Base-by-base conservation (phyloP, 768 basidiomycete species). In the Leccinum uliginosum region DNA sequence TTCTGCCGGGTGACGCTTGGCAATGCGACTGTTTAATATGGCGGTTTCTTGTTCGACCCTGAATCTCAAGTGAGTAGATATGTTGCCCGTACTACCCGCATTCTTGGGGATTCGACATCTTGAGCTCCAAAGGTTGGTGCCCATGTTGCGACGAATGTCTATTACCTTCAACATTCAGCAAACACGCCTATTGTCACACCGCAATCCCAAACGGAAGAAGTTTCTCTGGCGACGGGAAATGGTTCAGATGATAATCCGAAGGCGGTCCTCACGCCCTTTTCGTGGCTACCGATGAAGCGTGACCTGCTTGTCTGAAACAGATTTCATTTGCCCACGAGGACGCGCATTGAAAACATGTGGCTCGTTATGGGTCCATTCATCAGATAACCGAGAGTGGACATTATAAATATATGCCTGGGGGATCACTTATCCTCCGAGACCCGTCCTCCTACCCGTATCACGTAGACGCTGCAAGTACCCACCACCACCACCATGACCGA, bases 391-490 rank as follows among this genome's bases (percentile, higher is more conserved):
- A 11, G 11, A n/a, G n/a, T 6, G 32, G 17, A 14, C 19, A 34
- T 30, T 59, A 68, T 71, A 73, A 64, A 70, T 53, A 43, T 24
- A 35, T 8, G 32, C 19, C 14, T 19, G 11, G 30, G 24, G 45
- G 10, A 48, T 43, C 54, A 23, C 24, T 26, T 45, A 21, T 46
- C 45, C 46, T 47, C 29, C 10, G n/a, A 2, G 4, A 51, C 55
- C 4, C 14, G 14, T 46, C 49, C 10, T 40, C n/a, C 49, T 53
- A 48, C 56, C 35, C 45, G 47, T 49, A 54, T 58, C 54, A 51
- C 32, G 15, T 38, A 51, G 53, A 52, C 56, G n/a, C 35, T 27
- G 7, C 40, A 34, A 7, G n/a, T n/a, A 15, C 24, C 38, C 43
- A 19, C 40, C 51, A 49, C 47, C n/a, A 48, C 30, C 26, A 59